A percentile compares a stretch with the other conserved stretches of the same genome.
These are phyloP conservation scores for Penicillium paradoxum DNA, from an alignment of 495 filamentous ascomycete species.

Conservation along the genomic window DNA sequence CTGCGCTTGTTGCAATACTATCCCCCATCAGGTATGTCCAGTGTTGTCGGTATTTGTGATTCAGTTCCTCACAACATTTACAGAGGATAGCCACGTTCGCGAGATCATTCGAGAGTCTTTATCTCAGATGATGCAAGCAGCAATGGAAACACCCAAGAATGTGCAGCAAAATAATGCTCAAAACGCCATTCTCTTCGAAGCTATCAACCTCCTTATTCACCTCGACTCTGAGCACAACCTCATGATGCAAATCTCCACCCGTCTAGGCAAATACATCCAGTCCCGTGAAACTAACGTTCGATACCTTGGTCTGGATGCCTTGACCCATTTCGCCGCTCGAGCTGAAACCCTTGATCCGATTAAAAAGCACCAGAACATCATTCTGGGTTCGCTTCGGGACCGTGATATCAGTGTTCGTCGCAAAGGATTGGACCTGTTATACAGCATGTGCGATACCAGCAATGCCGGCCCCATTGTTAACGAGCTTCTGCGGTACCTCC, in stretches of 20 bases:
- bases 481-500: conserved; percentile 90
- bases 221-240: conserved; percentile 94
- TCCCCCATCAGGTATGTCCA: conserved; percentile 75
- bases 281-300: conserved; percentile 97
- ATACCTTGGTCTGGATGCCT: conserved; percentile 93
- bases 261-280: conserved; percentile 92
- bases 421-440: conserved; percentile 92
- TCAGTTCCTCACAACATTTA: conserved; percentile 15
- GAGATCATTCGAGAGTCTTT: conserved; percentile 89
- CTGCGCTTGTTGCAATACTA: conserved; percentile 91
- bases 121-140: conserved; percentile 81
- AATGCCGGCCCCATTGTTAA: conserved; percentile 91
- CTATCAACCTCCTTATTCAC: conserved; percentile 97
- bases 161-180: conserved; percentile 99
- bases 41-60: not conserved
- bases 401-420: conserved; percentile 95
- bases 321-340: conserved; percentile 95
- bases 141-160: conserved; percentile 93
- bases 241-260: conserved; percentile 95
- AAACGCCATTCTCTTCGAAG: conserved; percentile 96
- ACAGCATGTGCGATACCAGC: conserved; percentile 97
- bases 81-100: conserved; percentile 88
- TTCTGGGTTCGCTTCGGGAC: conserved; percentile 88
- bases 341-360: conserved; percentile 95
- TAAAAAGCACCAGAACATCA: conserved; percentile 95